Conservation (phyloP, 1,284 basidiomycete species). For the Microbotryomycetes sp. region DNA sequence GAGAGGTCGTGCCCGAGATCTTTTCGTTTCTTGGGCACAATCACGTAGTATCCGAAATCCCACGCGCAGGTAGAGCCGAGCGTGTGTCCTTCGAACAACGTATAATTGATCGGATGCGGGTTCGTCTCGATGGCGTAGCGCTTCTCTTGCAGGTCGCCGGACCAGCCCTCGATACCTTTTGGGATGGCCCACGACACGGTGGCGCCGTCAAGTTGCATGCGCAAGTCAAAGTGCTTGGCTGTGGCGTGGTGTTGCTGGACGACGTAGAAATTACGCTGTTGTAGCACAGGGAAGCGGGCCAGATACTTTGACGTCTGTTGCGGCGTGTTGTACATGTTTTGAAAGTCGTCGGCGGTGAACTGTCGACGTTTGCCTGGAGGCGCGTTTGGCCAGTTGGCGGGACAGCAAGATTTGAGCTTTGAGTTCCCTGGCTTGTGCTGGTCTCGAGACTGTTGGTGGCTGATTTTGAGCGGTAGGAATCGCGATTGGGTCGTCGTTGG, state of each 20-base stretch:
- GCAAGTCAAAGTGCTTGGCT: conserved; percentile 13
- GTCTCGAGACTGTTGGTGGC: too few relatives aligned
- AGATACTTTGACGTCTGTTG: not conserved
- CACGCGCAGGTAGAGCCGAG: conserved; percentile 1
- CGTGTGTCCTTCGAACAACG: conserved; percentile 7
- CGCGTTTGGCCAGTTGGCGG: not conserved
- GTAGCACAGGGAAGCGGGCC: not conserved
- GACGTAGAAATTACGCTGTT: conserved; percentile 16
- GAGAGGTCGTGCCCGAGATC: not conserved
- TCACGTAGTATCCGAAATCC: conserved; percentile 17
- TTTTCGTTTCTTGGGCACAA: not conserved
- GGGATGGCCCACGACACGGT: conserved; percentile 15
- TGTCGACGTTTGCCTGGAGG: not conserved
- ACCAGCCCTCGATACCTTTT: not conserved
- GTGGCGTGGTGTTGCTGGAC: conserved; percentile 22
- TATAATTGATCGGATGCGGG: conserved; percentile 7
- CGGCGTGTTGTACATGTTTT: not conserved
- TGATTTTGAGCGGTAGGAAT: too few relatives aligned
- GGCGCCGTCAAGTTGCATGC: conserved; percentile 15
- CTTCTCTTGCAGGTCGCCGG: not conserved
- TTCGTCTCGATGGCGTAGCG: conserved; percentile 12
- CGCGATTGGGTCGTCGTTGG: too few relatives aligned
- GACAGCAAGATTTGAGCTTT: not conserved
- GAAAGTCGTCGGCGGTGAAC: not conserved
- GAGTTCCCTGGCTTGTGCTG: not conserved